These are phyloP conservation scores for Cafeteria roenbergensis DNA, from an alignment of 108 stramenopile genomes.

Conservation along the genomic window DNA sequence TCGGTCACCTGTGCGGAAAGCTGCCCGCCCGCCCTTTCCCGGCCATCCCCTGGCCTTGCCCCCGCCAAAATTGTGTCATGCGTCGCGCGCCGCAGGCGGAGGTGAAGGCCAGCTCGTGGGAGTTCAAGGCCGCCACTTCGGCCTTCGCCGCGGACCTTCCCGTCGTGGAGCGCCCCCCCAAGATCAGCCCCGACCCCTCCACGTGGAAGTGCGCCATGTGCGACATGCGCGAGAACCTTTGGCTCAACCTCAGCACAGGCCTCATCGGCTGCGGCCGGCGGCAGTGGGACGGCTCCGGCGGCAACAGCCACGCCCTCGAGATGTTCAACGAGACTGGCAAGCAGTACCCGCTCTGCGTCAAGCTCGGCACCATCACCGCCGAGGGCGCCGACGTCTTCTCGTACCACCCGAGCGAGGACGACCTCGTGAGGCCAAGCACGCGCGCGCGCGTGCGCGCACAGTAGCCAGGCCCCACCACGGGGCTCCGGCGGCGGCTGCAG, in stretches of 20 bases:
- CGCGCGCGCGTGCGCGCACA: conserved; percentile 9
- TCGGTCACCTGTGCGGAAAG: neutral
- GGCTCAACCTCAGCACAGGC: conserved; percentile 90
- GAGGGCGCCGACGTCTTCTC: conserved; percentile 89
- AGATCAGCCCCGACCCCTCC: conserved; percentile 38
- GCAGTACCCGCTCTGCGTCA: conserved; percentile 84
- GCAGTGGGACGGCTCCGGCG: conserved; percentile 92
- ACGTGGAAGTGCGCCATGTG: conserved; percentile 40
- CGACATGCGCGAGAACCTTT: conserved; percentile 65
- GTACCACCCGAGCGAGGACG: conserved; percentile 91
- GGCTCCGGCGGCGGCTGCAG: too few species aligned
- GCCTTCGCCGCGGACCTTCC: conserved; percentile 41
- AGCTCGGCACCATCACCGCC: conserved; percentile 88
- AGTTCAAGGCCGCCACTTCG: conserved; percentile 23
- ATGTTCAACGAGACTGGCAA: conserved; percentile 76
- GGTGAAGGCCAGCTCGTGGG: conserved; percentile 21
- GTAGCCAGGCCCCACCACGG: too few species aligned
- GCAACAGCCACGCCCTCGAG: conserved; percentile 80
- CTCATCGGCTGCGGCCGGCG: conserved; percentile 89
- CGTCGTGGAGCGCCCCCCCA: conserved; percentile 32
- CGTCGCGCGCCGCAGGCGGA: conserved; percentile 7
- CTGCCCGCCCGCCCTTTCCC: neutral
- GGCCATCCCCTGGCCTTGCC: too few species aligned
- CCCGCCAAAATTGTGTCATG: too few species aligned
- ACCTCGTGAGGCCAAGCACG: too few species aligned